Conservation (phyloP, 371 early-diverging fungal species). For the Rhizopus arrhizus region DNA sequence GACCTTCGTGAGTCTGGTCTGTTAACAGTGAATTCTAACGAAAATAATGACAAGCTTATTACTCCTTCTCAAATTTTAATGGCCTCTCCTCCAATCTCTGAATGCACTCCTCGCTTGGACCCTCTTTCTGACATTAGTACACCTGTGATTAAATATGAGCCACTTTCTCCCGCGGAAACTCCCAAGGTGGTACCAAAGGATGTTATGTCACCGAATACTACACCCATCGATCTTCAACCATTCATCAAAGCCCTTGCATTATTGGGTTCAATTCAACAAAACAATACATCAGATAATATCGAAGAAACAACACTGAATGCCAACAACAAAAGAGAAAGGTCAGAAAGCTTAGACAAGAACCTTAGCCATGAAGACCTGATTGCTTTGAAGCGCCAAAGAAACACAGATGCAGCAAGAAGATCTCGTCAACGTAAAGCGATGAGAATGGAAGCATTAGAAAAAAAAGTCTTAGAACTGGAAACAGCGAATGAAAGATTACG, state of each 20-base stretch:
- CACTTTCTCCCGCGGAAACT: slow-evolving; percentile 29
- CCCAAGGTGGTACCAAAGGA: slow-evolving; percentile 19
- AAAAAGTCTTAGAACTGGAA: slow-evolving; percentile 77
- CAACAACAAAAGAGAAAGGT: slow-evolving; percentile 22
- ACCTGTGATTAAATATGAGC: slow-evolving; percentile 29
- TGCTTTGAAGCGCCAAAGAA: slow-evolving; percentile 82
- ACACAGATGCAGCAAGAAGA: slow-evolving; percentile 95
- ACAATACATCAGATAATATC: neutral
- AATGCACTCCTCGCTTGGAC: slow-evolving; percentile 30
- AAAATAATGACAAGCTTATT: slow-evolving; percentile 10
- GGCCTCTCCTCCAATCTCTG: slow-evolving; percentile 36
- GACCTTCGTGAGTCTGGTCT: slow-evolving; percentile 34
- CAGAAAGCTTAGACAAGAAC: slow-evolving; percentile 16
- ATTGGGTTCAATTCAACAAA: slow-evolving; percentile 25
- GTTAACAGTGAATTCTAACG: neutral
- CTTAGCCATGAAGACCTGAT: slow-evolving; percentile 58
- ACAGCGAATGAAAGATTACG: slow-evolving; percentile 70
- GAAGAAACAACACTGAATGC: neutral
- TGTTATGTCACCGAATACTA: slow-evolving; percentile 12
- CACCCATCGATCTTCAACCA: slow-evolving; percentile 26
- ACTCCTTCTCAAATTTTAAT: slow-evolving; percentile 21
- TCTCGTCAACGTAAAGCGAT: slow-evolving; percentile 86
- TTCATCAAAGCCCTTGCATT: slow-evolving; percentile 32
- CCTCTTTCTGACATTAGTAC: slow-evolving; percentile 16
- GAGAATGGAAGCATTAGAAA: slow-evolving; percentile 85